These are phyloP conservation scores for Dimocarpus longan DNA, from an alignment of 345 rosid species.

Conservation along the genomic window DNA sequence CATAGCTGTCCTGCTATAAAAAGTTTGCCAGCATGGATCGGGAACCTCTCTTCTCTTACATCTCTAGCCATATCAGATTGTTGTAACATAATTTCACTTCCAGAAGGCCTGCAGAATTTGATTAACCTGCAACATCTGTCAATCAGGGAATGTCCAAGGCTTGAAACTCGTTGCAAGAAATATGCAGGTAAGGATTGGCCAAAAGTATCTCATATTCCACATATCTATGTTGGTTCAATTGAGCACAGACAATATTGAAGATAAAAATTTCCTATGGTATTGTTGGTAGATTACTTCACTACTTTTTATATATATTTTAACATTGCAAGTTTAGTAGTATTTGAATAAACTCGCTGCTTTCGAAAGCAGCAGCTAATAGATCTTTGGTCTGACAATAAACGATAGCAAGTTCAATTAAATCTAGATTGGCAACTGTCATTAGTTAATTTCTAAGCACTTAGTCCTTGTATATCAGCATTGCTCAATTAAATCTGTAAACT, in stretches of 20 bases:
- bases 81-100: constrained; percentile 20
- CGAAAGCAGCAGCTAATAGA: background rate
- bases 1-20: constrained; percentile 8
- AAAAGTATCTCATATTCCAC: constrained; percentile 6
- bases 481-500: background rate
- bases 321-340: background rate
- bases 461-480: background rate
- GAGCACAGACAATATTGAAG: background rate
- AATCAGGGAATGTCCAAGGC: constrained; percentile 25
- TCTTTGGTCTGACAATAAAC: background rate
- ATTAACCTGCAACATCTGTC: constrained; percentile 15
- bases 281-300: background rate
- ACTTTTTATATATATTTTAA: background rate
- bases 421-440: background rate
- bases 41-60: constrained; percentile 12
- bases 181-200: constrained; percentile 20
- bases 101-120: constrained; percentile 15
- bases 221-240: background rate
- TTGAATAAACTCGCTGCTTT: background rate
- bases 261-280: background rate
- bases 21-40: constrained; percentile 12
- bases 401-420: background rate
- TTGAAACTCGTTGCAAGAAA: constrained; percentile 8
- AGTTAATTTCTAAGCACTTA: background rate
- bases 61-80: constrained; percentile 25